Evolutionary conservation across 192 early-diverging fungal genomes (phyloP), one percentile per base, ranked within the genome.

Genomic region (Coemansia sp.): DNA sequence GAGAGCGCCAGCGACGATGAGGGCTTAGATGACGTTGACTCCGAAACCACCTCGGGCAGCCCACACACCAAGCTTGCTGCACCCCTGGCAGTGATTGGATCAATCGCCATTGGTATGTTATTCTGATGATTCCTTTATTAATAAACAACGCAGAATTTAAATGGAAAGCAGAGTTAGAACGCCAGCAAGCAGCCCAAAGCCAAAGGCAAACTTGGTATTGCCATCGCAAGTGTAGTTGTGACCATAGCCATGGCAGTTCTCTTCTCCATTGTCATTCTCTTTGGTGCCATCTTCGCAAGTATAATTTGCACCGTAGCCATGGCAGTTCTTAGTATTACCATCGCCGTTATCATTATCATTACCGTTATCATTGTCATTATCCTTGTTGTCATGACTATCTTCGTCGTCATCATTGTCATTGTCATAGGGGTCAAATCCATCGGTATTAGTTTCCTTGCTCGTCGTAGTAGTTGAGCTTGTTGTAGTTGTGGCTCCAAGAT

Each of bases 1-100:
- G 35, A 52, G 38, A 58, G 47, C 21, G n/a, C 26, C 21, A 39
- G 46, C 13, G 61, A 63, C 10, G 47, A 59, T 2, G 53, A 39
- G 3, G 53, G 57, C 37, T 19, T 46, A 38, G 43, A 49, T 5
- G 23, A 55, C 26, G 23, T 41, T 20, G 48, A 62, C 23, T 36
- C 53, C 0, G 21, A 56, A 4, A 39, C 19, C 14, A 47, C 38
- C n/a, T 45, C n/a, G 8, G 46, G 38, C 39, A 21, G 37, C 60
- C 36, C 10, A 23, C 16, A 40, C 23, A 21, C 41, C 36, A 23
- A 46, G 26, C 26, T 60, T 20, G 37, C 42, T 19, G 36, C 48
- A n/a, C 20, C 69, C 6, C 37, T 55, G 31, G 55, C 59, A 14
- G 44, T 49, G 11, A n/a, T 49, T 7, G 49, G 50, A 8, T 46